Evolutionary conservation across 75 land plant species (phyloP).

Genomic region (Picea sitchensis): DNA sequence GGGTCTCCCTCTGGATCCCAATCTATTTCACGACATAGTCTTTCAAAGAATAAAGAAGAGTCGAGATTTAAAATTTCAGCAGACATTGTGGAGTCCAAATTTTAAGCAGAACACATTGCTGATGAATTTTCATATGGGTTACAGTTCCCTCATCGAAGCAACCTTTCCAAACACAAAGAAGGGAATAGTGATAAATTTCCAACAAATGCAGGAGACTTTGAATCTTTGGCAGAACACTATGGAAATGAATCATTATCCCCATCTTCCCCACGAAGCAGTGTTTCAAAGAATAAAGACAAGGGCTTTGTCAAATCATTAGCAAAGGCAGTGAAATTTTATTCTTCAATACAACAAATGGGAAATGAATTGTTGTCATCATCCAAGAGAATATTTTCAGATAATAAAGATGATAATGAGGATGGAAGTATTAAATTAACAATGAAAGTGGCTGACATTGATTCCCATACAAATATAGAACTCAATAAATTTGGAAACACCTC

Average conservation of each 20-base stretch:
- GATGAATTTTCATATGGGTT: background rate
- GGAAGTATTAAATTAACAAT: too few species aligned
- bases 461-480: background rate
- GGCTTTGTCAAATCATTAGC: background rate
- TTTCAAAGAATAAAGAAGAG: constrained; percentile 1
- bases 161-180: background rate
- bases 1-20: background rate
- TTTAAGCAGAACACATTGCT: background rate
- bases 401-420: too few species aligned
- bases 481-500: background rate
- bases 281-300: background rate
- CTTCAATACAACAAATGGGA: too few species aligned
- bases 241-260: background rate
- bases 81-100: too few species aligned
- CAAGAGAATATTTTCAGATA: too few species aligned
- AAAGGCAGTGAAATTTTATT: too few species aligned
- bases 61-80: background rate
- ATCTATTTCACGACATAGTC: background rate
- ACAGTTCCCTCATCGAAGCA: background rate
- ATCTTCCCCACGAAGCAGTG: background rate
- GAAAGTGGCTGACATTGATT: too few species aligned
- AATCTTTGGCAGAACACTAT: background rate
- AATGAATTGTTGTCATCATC: too few species aligned
- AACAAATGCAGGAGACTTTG: background rate
- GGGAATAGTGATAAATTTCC: background rate